Conservation (phyloP, 2,329 filamentous ascomycete species). For the Cercospora sp. region DNA sequence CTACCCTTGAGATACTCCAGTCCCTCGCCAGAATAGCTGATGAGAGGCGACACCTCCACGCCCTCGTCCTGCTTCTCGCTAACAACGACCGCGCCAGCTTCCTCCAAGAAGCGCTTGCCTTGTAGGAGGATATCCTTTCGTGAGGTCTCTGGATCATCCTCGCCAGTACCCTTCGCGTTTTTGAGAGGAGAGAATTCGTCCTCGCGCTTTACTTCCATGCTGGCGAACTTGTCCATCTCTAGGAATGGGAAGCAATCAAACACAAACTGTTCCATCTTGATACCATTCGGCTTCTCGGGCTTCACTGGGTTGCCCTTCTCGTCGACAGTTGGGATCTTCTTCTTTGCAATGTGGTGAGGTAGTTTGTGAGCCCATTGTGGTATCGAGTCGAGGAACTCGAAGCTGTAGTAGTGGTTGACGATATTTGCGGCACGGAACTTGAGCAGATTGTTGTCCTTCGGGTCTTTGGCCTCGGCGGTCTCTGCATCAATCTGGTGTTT, state of each 20-base stretch:
- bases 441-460: constrained; percentile 75
- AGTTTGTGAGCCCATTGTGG: constrained; percentile 82
- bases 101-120: constrained; percentile 81
- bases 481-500: constrained; percentile 2
- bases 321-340: constrained; percentile 91
- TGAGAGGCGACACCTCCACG: constrained; percentile 86
- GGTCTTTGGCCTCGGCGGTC: constrained; percentile 71
- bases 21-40: constrained; percentile 78
- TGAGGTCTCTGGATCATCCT: constrained; percentile 94
- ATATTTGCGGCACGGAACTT: constrained; percentile 99
- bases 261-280: constrained; percentile 99
- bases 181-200: constrained; percentile 98
- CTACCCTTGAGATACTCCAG: constrained; percentile 61
- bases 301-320: constrained; percentile 78
- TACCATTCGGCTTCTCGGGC: constrained; percentile 92
- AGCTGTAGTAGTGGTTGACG: constrained; percentile 99
- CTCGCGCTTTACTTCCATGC: constrained; percentile 92
- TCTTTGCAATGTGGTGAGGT: constrained; percentile 92
- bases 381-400: constrained; percentile 86
- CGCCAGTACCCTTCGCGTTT: constrained; percentile 80
- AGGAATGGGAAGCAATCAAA: constrained; percentile 97
- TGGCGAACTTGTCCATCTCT: constrained; percentile 84
- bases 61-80: constrained; percentile 64
- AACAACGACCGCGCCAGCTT: constrained; percentile 73
- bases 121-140: constrained; percentile 86